A percentile compares a stretch with the other conserved stretches of the same genome.
phyloP scores from a whole-genome alignment of 257 asterid species.

The Linaria vulgaris region DNA sequence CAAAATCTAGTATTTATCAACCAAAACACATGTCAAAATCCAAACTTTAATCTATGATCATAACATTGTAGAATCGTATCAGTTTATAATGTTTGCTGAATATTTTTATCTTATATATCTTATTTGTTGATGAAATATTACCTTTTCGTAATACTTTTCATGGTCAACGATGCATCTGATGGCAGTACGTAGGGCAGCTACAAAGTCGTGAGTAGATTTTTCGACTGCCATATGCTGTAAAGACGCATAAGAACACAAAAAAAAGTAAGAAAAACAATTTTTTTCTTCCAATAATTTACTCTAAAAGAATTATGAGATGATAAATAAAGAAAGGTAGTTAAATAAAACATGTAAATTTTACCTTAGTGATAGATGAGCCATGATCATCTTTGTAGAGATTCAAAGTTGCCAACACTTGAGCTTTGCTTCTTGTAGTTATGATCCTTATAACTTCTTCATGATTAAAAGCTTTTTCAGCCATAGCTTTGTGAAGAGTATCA shows the following conservation, averaged over 20 bases:
- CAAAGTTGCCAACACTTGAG: slow-evolving; percentile 64
- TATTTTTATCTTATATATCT: too few species aligned
- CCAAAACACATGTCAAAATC: too few species aligned
- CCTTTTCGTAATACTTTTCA: slow-evolving; percentile 76
- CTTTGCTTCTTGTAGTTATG: slow-evolving; percentile 68
- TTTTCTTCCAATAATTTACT: too few species aligned
- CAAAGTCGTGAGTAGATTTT: slow-evolving; percentile 34
- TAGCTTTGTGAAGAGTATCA: slow-evolving; percentile 35
- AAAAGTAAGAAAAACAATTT: neutral
- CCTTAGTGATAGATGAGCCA: slow-evolving; percentile 74
- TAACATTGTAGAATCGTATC: too few species aligned
- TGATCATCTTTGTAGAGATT: slow-evolving; percentile 62
- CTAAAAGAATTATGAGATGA: neutral
- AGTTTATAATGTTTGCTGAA: too few species aligned
- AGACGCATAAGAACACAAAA: neutral
- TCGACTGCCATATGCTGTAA: slow-evolving; percentile 50
- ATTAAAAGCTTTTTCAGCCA: slow-evolving; percentile 42
- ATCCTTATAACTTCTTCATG: slow-evolving; percentile 68
- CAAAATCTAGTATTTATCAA: too few species aligned
- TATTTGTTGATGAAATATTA: too few species aligned
- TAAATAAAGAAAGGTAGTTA: too few species aligned
- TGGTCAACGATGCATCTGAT: slow-evolving; percentile 57
- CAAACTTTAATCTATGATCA: too few species aligned
- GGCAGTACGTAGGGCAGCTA: slow-evolving; percentile 45
- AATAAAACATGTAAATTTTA: slow-evolving; percentile 1